Evolutionary conservation across 805 yeast genomes (phyloP).

Genomic region (Jamesozyma spencerorum): DNA sequence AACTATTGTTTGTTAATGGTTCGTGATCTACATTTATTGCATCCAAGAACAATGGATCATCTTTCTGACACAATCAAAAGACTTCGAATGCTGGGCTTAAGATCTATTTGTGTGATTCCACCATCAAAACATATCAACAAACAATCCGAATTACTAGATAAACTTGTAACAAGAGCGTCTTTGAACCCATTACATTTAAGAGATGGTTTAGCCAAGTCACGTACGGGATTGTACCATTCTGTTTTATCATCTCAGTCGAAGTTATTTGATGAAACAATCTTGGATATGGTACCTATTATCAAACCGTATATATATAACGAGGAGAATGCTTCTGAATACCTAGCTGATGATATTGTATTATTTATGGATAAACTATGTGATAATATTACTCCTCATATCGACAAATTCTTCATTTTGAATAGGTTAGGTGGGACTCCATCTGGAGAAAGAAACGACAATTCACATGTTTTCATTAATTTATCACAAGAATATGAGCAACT

Average conservation of each 20-base stretch:
- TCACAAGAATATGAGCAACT: conserved; percentile 53
- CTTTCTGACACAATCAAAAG: conserved; percentile 21
- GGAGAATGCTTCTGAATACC: conserved; percentile 33
- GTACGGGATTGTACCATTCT: conserved; percentile 14
- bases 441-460: conserved; percentile 63
- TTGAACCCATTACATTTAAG: conserved; percentile 21
- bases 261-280: conserved; percentile 7
- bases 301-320: conserved; percentile 64
- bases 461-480: conserved; percentile 82
- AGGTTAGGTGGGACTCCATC: conserved; percentile 88
- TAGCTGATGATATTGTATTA: conserved; percentile 33
- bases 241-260: conserved; percentile 9
- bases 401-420: conserved; percentile 74
- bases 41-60: conserved; percentile 7
- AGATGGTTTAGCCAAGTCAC: conserved; percentile 15
- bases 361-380: conserved; percentile 27
- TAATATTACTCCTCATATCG: conserved; percentile 43
- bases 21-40: conserved; percentile 14
- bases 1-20: conserved; percentile 25
- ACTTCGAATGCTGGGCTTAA: conserved; percentile 43
- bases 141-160: conserved; percentile 22
- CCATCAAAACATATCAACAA: conserved; percentile 12
- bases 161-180: conserved; percentile 14
- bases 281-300: conserved; percentile 36
- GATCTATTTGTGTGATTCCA: conserved; percentile 59